These are phyloP conservation scores for Abortiporus biennis DNA, from an alignment of 1,284 basidiomycete species.

Conservation along the genomic window DNA sequence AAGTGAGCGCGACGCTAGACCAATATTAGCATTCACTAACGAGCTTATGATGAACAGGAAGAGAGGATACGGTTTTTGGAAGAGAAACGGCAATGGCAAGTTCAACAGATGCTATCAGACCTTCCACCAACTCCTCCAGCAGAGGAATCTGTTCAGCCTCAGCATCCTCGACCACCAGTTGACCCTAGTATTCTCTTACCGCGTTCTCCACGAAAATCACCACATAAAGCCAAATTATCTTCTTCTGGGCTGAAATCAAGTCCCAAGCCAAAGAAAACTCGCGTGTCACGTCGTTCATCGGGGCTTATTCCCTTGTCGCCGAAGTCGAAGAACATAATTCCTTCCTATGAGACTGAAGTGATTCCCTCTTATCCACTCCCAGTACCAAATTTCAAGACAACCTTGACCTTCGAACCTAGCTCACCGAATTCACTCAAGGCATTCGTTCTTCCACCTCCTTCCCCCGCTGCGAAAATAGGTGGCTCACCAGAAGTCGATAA, in stretches of 20 bases:
- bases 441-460: slow-evolving; percentile 69
- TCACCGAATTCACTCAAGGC: no score
- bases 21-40: slow-evolving; percentile 1
- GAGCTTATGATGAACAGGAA: slow-evolving; percentile 34
- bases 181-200: no score
- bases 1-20: slow-evolving; percentile 54
- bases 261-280: slow-evolving; percentile 30
- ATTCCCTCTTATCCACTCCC: no score
- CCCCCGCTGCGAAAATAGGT: slow-evolving; percentile 46
- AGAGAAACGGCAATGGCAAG: slow-evolving; percentile 61
- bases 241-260: not conserved
- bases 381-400: no score
- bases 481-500: no score
- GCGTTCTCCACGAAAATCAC: slow-evolving; percentile 36
- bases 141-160: no score
- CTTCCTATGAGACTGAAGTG: slow-evolving; percentile 65
- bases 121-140: slow-evolving; percentile 49
- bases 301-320: slow-evolving; percentile 23
- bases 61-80: slow-evolving; percentile 59
- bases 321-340: slow-evolving; percentile 30
- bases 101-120: slow-evolving; percentile 54
- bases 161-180: no score
- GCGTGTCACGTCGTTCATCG: slow-evolving; percentile 41
- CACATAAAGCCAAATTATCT: slow-evolving; percentile 26
- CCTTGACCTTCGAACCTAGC: no score